Base-by-base conservation (phyloP, 495 filamentous ascomycete species). In the Umbilicaria muhlenbergii region DNA sequence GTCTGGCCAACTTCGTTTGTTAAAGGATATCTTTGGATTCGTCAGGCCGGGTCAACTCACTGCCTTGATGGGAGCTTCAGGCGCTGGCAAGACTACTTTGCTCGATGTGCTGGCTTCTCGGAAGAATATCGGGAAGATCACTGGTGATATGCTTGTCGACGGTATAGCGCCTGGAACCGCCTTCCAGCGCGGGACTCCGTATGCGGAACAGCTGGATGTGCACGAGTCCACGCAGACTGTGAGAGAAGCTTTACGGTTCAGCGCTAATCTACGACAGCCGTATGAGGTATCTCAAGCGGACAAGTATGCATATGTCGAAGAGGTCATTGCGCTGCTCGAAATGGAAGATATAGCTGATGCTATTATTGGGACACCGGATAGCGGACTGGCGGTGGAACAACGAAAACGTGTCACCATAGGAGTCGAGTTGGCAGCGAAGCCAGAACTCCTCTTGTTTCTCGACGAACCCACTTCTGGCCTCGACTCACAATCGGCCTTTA, bases 381-480 rank as follows among this genome's bases (percentile, higher is more conserved):
- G 52, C 32, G 76, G 76, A 11, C 51, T 80, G 19, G 70, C 66
- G 17, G 65, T 73, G 18, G 77, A 78, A 47, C 77, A 80, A 51
- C 63, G 77, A 3, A 80, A 82, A 54, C 67, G 74, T 21, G 61
- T 82, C 24, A 80, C 73, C 13, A 81, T 83, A 42, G 80, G 70
- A 13, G 75, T 83, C 10, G 81, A 86, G 51, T 58, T 86, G 1
- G 79, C 74, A 0, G 66, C 69, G 0, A 83, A 80, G 56, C 80
- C 71, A 11, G 76, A 69, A 34, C 67, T 81, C 35, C 58, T 86
- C 5, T 71, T 87, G 45, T 87, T 87, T 57, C 59, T 87, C 28
- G 82, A 87, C 52, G 81, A 87, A 50, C 83, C 83, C 3, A 87
- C 83, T 3, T 82, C 75, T 6, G 80, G 78, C 42, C 70, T 84